A percentile compares a stretch with the other conserved stretches of the same genome.
Evolutionary conservation across 805 yeast genomes (phyloP).

Genomic region (Metschnikowia bowlesiae): DNA sequence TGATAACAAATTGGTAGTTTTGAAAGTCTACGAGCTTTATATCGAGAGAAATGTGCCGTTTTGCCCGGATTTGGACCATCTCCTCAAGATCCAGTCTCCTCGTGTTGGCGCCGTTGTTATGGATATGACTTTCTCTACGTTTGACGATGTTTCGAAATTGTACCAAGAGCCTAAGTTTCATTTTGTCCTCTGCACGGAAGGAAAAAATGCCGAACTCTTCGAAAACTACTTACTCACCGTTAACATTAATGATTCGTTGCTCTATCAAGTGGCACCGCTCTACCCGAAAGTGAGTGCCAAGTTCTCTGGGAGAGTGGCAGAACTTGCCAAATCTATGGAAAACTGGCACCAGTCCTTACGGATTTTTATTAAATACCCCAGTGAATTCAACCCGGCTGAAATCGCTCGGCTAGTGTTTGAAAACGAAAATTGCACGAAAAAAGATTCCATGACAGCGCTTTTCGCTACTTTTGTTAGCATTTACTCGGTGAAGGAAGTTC

Average conservation of each 20-base stretch:
- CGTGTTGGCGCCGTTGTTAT: constrained; percentile 8
- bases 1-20: constrained; percentile 4
- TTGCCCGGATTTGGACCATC: constrained; percentile 7
- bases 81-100: constrained; percentile 7
- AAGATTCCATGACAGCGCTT: constrained; percentile 23
- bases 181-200: neutral
- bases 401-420: constrained; percentile 21
- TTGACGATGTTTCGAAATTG: neutral
- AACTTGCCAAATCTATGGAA: constrained; percentile 15
- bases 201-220: neutral
- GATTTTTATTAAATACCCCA: constrained; percentile 13
- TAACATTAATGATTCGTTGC: constrained; percentile 8
- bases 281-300: constrained; percentile 9
- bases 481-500: constrained; percentile 16
- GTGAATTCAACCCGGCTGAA: constrained; percentile 9
- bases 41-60: constrained; percentile 4
- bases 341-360: constrained; percentile 19
- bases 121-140: neutral
- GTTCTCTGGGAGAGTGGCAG: constrained; percentile 9
- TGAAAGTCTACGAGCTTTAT: constrained; percentile 5
- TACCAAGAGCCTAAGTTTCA: neutral
- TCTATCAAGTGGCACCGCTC: constrained; percentile 12
- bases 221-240: neutral
- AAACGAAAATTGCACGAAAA: constrained; percentile 21
- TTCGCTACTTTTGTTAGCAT: constrained; percentile 26